Conservation (phyloP, 371 early-diverging fungal genomes). For the Apophysomyces elegans region DNA sequence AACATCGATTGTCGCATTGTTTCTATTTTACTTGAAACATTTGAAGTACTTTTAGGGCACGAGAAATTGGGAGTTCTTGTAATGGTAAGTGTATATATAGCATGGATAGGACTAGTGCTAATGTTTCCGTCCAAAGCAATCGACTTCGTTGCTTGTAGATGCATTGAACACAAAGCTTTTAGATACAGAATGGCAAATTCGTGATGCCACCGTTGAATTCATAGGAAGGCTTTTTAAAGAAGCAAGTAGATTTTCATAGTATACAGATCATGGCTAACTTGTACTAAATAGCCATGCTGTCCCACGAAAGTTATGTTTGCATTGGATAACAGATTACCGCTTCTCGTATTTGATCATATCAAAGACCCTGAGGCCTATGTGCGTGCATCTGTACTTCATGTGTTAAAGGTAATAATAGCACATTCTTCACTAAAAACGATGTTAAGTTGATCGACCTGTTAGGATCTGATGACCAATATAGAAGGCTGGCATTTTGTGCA, state of each 20-base stretch:
- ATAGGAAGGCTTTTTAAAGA: constrained; percentile 53
- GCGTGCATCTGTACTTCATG: constrained; percentile 55
- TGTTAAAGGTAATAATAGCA: constrained; percentile 37
- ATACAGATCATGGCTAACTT: background rate
- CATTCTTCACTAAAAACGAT: background rate
- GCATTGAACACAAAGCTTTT: constrained; percentile 46
- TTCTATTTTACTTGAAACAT: constrained; percentile 44
- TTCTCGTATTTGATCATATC: constrained; percentile 48
- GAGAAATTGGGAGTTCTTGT: constrained; percentile 36
- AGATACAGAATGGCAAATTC: constrained; percentile 65
- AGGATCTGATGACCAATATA: constrained; percentile 38
- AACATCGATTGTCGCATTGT: constrained; percentile 44
- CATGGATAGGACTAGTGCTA: constrained; percentile 5
- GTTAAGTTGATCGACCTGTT: background rate
- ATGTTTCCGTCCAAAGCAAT: background rate
- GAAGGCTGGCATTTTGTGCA: constrained; percentile 49
- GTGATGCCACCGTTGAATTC: constrained; percentile 59
- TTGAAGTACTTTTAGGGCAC: constrained; percentile 47
- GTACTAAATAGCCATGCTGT: constrained; percentile 9
- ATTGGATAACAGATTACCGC: constrained; percentile 47
- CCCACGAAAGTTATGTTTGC: constrained; percentile 49
- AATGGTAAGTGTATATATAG: constrained; percentile 23
- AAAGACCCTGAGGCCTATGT: constrained; percentile 62
- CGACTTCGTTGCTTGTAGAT: constrained; percentile 32
- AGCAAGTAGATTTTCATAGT: background rate